Conservation (phyloP, 805 yeast genomes). For the Teunomyces stri region DNA sequence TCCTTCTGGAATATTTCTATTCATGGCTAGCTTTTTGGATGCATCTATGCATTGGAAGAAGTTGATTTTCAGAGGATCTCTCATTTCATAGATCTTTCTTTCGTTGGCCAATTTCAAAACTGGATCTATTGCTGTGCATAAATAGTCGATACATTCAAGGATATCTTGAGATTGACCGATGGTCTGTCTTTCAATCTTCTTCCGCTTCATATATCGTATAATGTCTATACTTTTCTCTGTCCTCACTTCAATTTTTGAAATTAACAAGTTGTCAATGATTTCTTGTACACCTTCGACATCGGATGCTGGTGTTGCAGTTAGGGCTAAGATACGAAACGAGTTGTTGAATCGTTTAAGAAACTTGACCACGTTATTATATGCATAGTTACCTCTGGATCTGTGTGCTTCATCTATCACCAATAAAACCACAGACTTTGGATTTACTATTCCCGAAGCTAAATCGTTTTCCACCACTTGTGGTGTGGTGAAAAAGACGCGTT, state of each 20-base stretch:
- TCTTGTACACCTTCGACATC: slow-evolving; percentile 85
- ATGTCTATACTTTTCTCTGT: slow-evolving; percentile 84
- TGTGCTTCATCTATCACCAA: slow-evolving; percentile 95
- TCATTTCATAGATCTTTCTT: slow-evolving; percentile 57
- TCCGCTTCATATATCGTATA: slow-evolving; percentile 69
- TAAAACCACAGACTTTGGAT: slow-evolving; percentile 73
- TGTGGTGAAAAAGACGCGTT: slow-evolving; percentile 85
- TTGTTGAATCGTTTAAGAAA: slow-evolving; percentile 53
- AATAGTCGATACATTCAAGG: slow-evolving; percentile 48
- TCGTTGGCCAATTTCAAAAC: slow-evolving; percentile 61
- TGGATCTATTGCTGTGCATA: slow-evolving; percentile 69
- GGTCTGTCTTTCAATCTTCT: slow-evolving; percentile 57
- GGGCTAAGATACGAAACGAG: slow-evolving; percentile 73
- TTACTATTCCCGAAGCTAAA: slow-evolving; percentile 65
- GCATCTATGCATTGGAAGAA: slow-evolving; percentile 71
- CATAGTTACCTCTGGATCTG: slow-evolving; percentile 84
- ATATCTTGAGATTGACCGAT: slow-evolving; percentile 58
- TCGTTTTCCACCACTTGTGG: slow-evolving; percentile 97
- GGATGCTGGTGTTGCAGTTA: slow-evolving; percentile 96
- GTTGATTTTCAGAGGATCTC: slow-evolving; percentile 67
- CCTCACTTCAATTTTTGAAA: slow-evolving; percentile 78
- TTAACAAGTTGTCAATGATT: slow-evolving; percentile 67
- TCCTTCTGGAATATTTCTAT: slow-evolving; percentile 61
- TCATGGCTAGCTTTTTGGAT: slow-evolving; percentile 53
- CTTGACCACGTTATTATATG: slow-evolving; percentile 80